Conservation (phyloP, 768 basidiomycete genomes). For the Lentinula aciculospora region DNA sequence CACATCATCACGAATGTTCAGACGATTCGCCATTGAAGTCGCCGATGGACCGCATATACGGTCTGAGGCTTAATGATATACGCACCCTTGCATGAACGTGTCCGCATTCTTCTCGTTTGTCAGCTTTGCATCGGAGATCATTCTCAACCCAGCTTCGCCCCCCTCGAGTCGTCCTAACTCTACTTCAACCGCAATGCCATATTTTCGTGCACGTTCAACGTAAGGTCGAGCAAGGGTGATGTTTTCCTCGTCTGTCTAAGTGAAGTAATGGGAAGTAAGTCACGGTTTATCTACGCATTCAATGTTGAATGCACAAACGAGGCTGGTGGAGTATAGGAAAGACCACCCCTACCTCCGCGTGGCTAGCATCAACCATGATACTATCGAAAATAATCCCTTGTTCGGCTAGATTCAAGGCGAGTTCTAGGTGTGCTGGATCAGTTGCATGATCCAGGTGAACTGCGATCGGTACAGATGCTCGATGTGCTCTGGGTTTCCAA, state of each 20-base stretch:
- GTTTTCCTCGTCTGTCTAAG: constrained; percentile 41
- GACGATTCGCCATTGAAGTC: too few species aligned
- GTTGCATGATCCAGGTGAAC: constrained; percentile 46
- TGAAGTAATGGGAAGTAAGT: neutral
- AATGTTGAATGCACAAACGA: too few species aligned
- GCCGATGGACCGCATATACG: too few species aligned
- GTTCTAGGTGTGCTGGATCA: constrained; percentile 38
- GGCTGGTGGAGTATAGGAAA: too few species aligned
- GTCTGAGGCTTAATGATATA: too few species aligned
- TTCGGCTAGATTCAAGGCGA: constrained; percentile 38
- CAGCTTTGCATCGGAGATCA: constrained; percentile 42
- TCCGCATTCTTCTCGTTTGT: constrained; percentile 37
- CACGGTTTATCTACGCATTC: too few species aligned
- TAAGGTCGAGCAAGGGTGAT: constrained; percentile 37
- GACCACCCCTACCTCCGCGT: constrained; percentile 32
- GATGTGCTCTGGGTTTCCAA: constrained; percentile 26
- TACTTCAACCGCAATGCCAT: constrained; percentile 38
- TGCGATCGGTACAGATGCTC: constrained; percentile 41
- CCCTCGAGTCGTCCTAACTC: constrained; percentile 44
- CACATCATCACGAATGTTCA: neutral
- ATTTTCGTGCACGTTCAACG: constrained; percentile 34
- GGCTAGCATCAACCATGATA: constrained; percentile 47
- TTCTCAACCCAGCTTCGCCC: constrained; percentile 41
- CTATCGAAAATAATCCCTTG: constrained; percentile 41
- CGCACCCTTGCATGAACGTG: constrained; percentile 34